phyloP scores from a whole-genome alignment of 1,139 yeast genomes.

The Blastobotrys petasosporus region DNA sequence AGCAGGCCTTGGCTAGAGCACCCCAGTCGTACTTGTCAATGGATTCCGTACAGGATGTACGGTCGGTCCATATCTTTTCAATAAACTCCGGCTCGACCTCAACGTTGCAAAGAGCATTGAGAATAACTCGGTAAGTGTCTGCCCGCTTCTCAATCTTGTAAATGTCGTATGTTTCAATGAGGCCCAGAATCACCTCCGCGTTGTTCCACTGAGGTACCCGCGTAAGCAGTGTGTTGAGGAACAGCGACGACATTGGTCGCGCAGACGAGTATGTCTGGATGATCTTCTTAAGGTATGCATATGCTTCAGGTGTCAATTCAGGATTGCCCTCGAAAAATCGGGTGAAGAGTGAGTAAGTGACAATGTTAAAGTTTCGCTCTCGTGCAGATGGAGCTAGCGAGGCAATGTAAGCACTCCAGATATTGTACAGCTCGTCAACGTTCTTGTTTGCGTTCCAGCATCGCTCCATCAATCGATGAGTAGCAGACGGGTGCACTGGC shows the following conservation, averaged over 20 bases:
- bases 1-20: conserved; percentile 45
- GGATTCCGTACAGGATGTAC: conserved; percentile 48
- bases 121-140: conserved; percentile 68
- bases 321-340: conserved; percentile 62
- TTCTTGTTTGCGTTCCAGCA: conserved; percentile 52
- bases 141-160: conserved; percentile 58
- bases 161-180: conserved; percentile 55
- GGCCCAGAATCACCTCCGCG: conserved; percentile 55
- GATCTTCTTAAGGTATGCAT: conserved; percentile 50
- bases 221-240: conserved; percentile 70
- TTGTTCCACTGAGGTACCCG: conserved; percentile 60
- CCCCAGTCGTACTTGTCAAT: conserved; percentile 82
- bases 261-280: conserved; percentile 53
- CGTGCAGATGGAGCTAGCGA: conserved; percentile 58
- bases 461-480: conserved; percentile 60
- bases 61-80: conserved; percentile 51
- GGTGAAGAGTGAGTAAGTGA: conserved; percentile 63
- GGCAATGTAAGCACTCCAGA: conserved; percentile 60
- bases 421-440: conserved; percentile 51
- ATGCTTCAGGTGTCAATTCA: conserved; percentile 49
- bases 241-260: conserved; percentile 59
- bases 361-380: conserved; percentile 57
- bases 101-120: conserved; percentile 69
- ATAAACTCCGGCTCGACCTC: conserved; percentile 52
- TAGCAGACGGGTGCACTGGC: conserved; percentile 68